phyloP scores from a whole-genome alignment of 2,329 filamentous ascomycete genomes.

The Cytospora piceicola region DNA sequence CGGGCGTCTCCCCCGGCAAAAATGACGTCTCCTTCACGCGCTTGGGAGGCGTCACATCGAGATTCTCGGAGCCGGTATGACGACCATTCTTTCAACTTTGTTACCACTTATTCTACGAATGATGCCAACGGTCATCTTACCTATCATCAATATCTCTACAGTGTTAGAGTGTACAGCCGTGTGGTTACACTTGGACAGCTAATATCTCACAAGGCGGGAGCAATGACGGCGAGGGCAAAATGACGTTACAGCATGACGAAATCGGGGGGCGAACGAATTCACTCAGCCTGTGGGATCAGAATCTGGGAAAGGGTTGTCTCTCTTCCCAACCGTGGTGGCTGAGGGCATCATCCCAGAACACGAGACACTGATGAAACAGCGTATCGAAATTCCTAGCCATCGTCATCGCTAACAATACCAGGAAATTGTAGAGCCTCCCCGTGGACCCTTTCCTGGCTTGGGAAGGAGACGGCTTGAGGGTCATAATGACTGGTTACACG shows the following conservation, averaged over 20 bases:
- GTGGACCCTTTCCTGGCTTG: no score
- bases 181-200: background rate
- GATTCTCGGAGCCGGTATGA: slow-evolving; percentile 4
- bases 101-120: background rate
- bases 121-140: background rate
- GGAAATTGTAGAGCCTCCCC: no score
- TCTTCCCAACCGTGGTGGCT: background rate
- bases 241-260: slow-evolving; percentile 1
- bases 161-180: background rate
- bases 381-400: no score
- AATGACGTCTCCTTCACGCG: slow-evolving; percentile 17
- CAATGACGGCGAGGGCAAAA: background rate
- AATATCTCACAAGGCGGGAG: slow-evolving; percentile 3
- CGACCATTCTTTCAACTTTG: background rate
- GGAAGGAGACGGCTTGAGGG: no score
- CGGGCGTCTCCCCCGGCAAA: slow-evolving; percentile 13
- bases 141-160: background rate
- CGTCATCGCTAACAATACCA: no score
- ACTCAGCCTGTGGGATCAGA: background rate
- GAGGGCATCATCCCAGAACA: background rate
- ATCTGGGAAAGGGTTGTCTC: background rate
- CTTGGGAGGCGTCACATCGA: slow-evolving; percentile 4
- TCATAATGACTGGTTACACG: background rate
- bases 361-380: no score
- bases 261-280: background rate